These are phyloP conservation scores for Colletotrichum karsti DNA, from an alignment of 2,329 filamentous ascomycete species.

Conservation along the genomic window DNA sequence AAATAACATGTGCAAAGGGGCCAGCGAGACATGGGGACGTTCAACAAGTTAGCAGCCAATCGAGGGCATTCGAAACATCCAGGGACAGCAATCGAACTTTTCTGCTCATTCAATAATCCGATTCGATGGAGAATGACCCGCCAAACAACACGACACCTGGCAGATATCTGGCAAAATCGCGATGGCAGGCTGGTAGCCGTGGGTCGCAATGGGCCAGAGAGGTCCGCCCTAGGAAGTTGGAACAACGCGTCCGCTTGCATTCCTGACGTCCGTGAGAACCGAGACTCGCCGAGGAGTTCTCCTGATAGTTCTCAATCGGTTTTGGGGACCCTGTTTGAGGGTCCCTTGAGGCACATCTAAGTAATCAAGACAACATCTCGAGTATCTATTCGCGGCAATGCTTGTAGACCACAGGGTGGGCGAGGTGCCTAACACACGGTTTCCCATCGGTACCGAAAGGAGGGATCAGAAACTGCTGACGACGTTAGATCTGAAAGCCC, in stretches of 20 bases:
- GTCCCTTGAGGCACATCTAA: background rate
- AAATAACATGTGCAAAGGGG: background rate
- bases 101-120: background rate
- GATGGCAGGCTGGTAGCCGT: slow-evolving; percentile 3
- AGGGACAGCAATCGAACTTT: background rate
- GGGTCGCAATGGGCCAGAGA: background rate
- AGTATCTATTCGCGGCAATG: background rate
- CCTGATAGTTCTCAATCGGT: background rate
- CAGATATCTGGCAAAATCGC: slow-evolving; percentile 2
- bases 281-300: background rate
- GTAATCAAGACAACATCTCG: background rate
- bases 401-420: background rate
- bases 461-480: background rate
- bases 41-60: background rate
- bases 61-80: background rate
- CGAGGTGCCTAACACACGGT: background rate
- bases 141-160: background rate
- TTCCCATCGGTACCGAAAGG: background rate
- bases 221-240: background rate
- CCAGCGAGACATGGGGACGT: background rate
- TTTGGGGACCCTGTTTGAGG: background rate
- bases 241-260: background rate
- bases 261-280: background rate
- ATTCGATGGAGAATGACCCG: background rate
- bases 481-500: background rate